Conservation (phyloP, 768 basidiomycete genomes). For the Calvatia gigantea region DNA sequence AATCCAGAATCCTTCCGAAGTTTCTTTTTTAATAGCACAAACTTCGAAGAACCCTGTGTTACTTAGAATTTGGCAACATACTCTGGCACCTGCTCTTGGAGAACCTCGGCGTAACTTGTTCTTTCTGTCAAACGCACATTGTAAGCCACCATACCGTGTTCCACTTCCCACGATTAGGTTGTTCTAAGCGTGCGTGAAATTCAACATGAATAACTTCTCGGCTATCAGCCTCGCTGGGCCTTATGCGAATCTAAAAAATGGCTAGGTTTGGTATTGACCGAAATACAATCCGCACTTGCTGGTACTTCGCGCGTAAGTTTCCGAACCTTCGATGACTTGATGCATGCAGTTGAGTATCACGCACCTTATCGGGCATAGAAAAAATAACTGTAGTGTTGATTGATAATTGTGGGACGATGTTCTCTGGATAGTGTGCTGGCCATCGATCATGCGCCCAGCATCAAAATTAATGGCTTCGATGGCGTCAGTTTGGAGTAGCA, state of each 20-base stretch:
- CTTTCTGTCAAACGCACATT: neutral
- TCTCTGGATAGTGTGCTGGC: neutral
- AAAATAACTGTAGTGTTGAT: neutral
- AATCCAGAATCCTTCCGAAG: neutral
- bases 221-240: neutral
- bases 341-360: neutral
- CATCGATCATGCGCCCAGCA: neutral
- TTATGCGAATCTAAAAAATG: neutral
- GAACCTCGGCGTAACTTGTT: neutral
- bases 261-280: neutral
- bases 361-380: neutral
- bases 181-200: neutral
- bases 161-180: neutral
- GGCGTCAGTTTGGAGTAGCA: neutral
- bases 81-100: neutral
- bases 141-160: neutral
- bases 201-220: neutral
- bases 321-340: neutral
- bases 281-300: neutral
- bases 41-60: neutral
- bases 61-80: neutral
- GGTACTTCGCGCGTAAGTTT: neutral
- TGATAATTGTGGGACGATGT: neutral
- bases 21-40: neutral
- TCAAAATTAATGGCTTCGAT: too few relatives aligned